Percentiles rank a stretch among this genome's conserved stretches.
These are phyloP conservation scores for Corymbia calophylla DNA, from an alignment of 441 rosid species.

Conservation along the genomic window DNA sequence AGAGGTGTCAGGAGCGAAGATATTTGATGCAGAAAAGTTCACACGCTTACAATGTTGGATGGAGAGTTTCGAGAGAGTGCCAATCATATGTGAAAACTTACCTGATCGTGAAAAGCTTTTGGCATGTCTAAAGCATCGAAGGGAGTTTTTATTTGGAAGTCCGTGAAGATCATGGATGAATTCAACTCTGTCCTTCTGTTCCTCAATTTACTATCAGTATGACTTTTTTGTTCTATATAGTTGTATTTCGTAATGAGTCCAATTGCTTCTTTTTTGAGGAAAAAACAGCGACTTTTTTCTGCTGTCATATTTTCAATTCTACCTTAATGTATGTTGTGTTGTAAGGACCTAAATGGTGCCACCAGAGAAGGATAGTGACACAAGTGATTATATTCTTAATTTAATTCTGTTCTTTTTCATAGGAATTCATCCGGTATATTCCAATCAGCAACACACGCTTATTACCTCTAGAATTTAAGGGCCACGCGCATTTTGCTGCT, in stretches of 20 bases:
- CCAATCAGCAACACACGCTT: background rate
- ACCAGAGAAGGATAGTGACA: background rate
- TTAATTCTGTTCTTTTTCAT: background rate
- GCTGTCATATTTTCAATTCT: background rate
- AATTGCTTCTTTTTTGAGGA: background rate
- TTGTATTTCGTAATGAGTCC: background rate
- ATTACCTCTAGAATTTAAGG: background rate
- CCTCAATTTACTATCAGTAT: no score
- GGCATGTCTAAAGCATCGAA: background rate
- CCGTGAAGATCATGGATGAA: background rate
- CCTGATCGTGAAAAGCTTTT: slow-evolving; percentile 5
- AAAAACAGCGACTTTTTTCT: background rate
- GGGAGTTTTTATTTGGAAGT: background rate
- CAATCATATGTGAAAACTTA: slow-evolving; percentile 11
- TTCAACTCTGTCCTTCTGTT: background rate
- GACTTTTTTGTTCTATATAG: no score
- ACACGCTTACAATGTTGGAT: slow-evolving; percentile 15
- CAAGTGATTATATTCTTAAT: background rate
- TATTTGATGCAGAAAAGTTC: slow-evolving; percentile 4
- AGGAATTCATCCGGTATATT: background rate
- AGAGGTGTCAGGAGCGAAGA: background rate
- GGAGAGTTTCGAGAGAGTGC: slow-evolving; percentile 7
- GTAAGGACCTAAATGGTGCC: background rate
- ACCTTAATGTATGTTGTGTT: background rate
- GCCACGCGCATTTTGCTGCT: background rate